phyloP scores from a whole-genome alignment of 2,329 filamentous ascomycete species.

The Venturia asperata region DNA sequence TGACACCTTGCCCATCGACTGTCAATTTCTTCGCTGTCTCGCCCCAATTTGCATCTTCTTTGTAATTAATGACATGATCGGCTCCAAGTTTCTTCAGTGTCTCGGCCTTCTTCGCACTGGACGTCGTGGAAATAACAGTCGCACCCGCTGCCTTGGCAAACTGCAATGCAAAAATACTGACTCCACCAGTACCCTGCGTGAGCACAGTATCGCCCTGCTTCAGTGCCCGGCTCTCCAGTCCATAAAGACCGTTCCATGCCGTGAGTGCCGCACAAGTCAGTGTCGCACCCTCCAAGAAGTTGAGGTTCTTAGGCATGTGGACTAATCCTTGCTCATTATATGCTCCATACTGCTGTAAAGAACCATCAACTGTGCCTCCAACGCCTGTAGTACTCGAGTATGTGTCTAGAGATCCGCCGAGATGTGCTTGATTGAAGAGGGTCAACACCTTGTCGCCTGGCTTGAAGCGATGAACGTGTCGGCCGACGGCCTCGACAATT shows the following conservation, averaged over 20 bases:
- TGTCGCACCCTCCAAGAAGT: slow-evolving; percentile 41
- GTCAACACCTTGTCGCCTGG: slow-evolving; percentile 54
- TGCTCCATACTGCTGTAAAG: slow-evolving; percentile 58
- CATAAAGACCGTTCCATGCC: slow-evolving; percentile 50
- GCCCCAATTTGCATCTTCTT: slow-evolving; percentile 47
- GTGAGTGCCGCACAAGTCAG: slow-evolving; percentile 41
- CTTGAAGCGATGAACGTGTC: slow-evolving; percentile 50
- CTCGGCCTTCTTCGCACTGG: slow-evolving; percentile 43
- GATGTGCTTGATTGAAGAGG: slow-evolving; percentile 55
- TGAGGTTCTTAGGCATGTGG: slow-evolving; percentile 49
- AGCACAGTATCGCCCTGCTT: slow-evolving; percentile 45
- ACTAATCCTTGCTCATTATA: slow-evolving; percentile 64
- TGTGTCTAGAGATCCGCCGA: slow-evolving; percentile 42
- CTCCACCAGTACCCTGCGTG: slow-evolving; percentile 63
- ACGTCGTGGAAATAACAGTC: slow-evolving; percentile 52
- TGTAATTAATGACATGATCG: slow-evolving; percentile 53
- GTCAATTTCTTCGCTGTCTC: slow-evolving; percentile 46
- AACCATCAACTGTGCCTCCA: slow-evolving; percentile 62
- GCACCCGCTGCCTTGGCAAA: slow-evolving; percentile 49
- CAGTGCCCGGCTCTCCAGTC: slow-evolving; percentile 35
- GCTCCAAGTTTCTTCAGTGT: slow-evolving; percentile 48
- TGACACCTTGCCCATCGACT: slow-evolving; percentile 48
- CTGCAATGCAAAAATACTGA: slow-evolving; percentile 55
- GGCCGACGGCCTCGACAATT: slow-evolving; percentile 46
- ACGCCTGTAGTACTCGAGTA: slow-evolving; percentile 48